Percentiles rank a stretch among this genome's conserved stretches.
These are phyloP conservation scores for Trametes versicolor DNA, from an alignment of 1,284 basidiomycete species.

Conservation along the genomic window DNA sequence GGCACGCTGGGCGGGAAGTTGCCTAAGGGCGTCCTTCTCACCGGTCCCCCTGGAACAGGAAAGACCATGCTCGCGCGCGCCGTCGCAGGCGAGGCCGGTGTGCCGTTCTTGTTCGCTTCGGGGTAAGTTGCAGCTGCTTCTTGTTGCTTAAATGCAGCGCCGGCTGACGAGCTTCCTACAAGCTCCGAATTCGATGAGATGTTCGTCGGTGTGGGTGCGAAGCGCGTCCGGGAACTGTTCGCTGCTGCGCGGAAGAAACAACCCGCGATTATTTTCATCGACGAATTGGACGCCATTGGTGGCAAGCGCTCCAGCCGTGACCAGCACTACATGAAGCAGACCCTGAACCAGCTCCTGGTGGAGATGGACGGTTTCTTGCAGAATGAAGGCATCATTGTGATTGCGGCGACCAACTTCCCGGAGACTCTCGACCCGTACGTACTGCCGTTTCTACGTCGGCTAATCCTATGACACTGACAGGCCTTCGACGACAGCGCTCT, in stretches of 20 bases:
- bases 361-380: slow-evolving; percentile 97
- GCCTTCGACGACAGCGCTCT: slow-evolving; percentile 59
- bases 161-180: slow-evolving; percentile 23
- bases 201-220: slow-evolving; percentile 96
- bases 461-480: slow-evolving; percentile 8
- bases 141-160: neutral
- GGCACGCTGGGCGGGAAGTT: slow-evolving; percentile 90
- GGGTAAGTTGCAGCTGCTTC: slow-evolving; percentile 57
- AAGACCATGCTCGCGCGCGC: slow-evolving; percentile 97
- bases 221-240: slow-evolving; percentile 96
- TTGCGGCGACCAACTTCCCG: slow-evolving; percentile 96
- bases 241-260: slow-evolving; percentile 94
- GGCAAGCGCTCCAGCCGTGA: slow-evolving; percentile 92
- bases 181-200: slow-evolving; percentile 99
- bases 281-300: slow-evolving; percentile 93
- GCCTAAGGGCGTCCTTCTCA: slow-evolving; percentile 91
- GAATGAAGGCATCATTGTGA: slow-evolving; percentile 91
- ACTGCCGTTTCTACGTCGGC: neutral
- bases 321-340: slow-evolving; percentile 91
- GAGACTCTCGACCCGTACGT: slow-evolving; percentile 87
- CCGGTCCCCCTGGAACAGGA: slow-evolving; percentile 92
- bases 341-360: slow-evolving; percentile 92
- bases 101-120: slow-evolving; percentile 91
- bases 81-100: slow-evolving; percentile 96
- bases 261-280: slow-evolving; percentile 95